Conservation (phyloP, 306 rosid species). For the Gastrolobium bilobum region DNA sequence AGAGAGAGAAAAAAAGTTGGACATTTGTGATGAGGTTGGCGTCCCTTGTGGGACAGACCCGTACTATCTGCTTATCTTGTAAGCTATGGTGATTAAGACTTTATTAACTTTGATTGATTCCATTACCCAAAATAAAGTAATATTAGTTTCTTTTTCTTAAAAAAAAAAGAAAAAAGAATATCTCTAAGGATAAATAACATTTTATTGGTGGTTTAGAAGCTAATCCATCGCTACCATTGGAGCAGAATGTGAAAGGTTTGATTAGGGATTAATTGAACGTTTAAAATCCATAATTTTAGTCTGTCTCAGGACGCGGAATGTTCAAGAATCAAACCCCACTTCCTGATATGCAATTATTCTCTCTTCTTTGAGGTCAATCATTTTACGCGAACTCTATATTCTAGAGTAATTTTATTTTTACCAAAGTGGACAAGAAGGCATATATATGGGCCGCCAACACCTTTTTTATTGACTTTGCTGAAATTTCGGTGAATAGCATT, state of each 20-base stretch:
- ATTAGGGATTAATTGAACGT: slow-evolving; percentile 19
- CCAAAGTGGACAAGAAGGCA: slow-evolving; percentile 50
- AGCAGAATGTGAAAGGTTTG: slow-evolving; percentile 35
- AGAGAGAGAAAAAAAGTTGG: slow-evolving; percentile 7
- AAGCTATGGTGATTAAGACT: slow-evolving; percentile 50
- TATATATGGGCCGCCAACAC: slow-evolving; percentile 43
- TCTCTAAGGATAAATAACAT: slow-evolving; percentile 1
- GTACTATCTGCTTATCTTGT: slow-evolving; percentile 47
- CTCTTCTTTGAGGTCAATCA: slow-evolving; percentile 34
- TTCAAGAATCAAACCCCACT: slow-evolving; percentile 71
- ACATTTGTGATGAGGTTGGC: slow-evolving; percentile 38
- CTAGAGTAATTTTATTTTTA: neutral
- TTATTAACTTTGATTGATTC: slow-evolving; percentile 47
- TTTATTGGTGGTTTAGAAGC: slow-evolving; percentile 20
- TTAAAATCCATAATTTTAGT: slow-evolving; percentile 43
- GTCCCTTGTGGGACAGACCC: slow-evolving; percentile 43
- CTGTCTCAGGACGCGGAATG: slow-evolving; percentile 57
- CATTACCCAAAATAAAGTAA: slow-evolving; percentile 43
- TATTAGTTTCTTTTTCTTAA: neutral
- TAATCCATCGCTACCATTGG: slow-evolving; percentile 25
- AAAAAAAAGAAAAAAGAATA: neutral
- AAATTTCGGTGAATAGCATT: slow-evolving; percentile 50
- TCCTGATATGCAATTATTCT: slow-evolving; percentile 68
- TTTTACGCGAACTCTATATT: neutral
- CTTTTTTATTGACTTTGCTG: slow-evolving; percentile 54